Percentiles rank a stretch among this genome's conserved stretches.
Evolutionary conservation across 352 stramenopile genomes (phyloP).

Genomic region (Saprolegnia parasitica): DNA sequence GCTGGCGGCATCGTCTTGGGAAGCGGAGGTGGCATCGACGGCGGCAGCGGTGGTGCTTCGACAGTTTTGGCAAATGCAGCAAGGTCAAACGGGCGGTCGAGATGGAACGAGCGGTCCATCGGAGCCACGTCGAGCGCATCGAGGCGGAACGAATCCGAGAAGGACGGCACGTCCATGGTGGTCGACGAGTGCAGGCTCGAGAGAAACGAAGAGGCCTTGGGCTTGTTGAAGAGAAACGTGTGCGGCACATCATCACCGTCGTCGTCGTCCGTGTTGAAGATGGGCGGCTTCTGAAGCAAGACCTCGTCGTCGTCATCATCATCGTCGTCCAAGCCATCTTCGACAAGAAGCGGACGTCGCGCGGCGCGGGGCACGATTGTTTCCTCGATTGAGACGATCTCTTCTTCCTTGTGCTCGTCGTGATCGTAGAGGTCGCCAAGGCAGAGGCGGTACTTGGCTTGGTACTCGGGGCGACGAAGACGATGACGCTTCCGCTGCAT

Average conservation of each 20-base stretch:
- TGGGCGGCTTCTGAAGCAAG: conserved; percentile 13
- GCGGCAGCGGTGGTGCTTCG: neutral
- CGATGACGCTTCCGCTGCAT: conserved; percentile 28
- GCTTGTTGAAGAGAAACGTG: neutral
- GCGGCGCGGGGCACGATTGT: conserved; percentile 40
- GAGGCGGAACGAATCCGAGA: conserved; percentile 10
- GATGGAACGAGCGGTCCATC: conserved; percentile 28
- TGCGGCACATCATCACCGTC: neutral
- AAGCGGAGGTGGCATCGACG: conserved; percentile 27
- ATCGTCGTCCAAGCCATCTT: conserved; percentile 8
- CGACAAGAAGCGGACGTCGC: too few relatives aligned
- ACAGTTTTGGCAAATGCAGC: conserved; percentile 29
- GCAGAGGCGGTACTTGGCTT: conserved; percentile 41
- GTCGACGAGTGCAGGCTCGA: conserved; percentile 5
- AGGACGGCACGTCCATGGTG: conserved; percentile 25
- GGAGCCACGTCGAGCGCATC: conserved; percentile 1
- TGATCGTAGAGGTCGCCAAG: conserved; percentile 46
- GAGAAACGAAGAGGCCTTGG: neutral
- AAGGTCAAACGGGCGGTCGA: conserved; percentile 43
- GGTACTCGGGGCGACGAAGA: conserved; percentile 22
- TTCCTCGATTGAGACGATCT: conserved; percentile 56
- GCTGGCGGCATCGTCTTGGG: conserved; percentile 27
- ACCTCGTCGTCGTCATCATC: conserved; percentile 25
- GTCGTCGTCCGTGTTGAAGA: conserved; percentile 11
- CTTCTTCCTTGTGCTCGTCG: conserved; percentile 41